These are phyloP conservation scores for Fomes fomentarius DNA, from an alignment of 1,284 basidiomycete species.

Conservation along the genomic window DNA sequence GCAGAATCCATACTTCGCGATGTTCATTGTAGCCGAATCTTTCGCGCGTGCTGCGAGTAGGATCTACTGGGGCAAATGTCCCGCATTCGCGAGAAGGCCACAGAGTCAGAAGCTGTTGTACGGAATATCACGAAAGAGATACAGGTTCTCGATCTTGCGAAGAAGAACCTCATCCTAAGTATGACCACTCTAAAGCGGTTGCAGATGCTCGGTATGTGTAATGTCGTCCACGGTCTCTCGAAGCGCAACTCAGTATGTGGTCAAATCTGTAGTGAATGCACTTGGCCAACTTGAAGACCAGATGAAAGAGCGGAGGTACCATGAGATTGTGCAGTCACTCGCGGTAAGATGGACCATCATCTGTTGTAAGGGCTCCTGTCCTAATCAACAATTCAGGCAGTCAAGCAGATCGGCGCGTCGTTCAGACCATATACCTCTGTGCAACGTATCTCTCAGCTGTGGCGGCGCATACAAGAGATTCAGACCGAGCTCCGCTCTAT, in stretches of 20 bases:
- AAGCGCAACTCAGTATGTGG: neutral
- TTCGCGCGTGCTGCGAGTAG: slow-evolving; percentile 42
- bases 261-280: slow-evolving; percentile 65
- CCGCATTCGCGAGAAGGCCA: slow-evolving; percentile 92
- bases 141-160: slow-evolving; percentile 91
- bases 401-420: slow-evolving; percentile 79
- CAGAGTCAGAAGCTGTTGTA: slow-evolving; percentile 95
- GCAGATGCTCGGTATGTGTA: slow-evolving; percentile 86
- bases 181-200: slow-evolving; percentile 92
- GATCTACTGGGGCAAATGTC: slow-evolving; percentile 93
- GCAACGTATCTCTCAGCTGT: slow-evolving; percentile 75
- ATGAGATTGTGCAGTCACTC: slow-evolving; percentile 83
- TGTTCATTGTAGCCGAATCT: slow-evolving; percentile 3
- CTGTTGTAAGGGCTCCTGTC: no score
- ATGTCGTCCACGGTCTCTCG: neutral
- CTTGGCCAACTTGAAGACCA: slow-evolving; percentile 81
- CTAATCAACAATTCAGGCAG: slow-evolving; percentile 56
- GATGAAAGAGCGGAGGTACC: slow-evolving; percentile 77
- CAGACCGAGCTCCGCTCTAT: slow-evolving; percentile 78
- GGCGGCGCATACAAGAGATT: slow-evolving; percentile 77
- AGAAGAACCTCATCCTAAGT: slow-evolving; percentile 88
- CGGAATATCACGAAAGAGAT: slow-evolving; percentile 97
- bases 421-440: slow-evolving; percentile 81
- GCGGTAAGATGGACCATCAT: slow-evolving; percentile 48
- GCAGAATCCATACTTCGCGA: neutral